These are phyloP conservation scores for Dentipellis sp. DNA, from an alignment of 768 basidiomycete genomes.

Conservation along the genomic window DNA sequence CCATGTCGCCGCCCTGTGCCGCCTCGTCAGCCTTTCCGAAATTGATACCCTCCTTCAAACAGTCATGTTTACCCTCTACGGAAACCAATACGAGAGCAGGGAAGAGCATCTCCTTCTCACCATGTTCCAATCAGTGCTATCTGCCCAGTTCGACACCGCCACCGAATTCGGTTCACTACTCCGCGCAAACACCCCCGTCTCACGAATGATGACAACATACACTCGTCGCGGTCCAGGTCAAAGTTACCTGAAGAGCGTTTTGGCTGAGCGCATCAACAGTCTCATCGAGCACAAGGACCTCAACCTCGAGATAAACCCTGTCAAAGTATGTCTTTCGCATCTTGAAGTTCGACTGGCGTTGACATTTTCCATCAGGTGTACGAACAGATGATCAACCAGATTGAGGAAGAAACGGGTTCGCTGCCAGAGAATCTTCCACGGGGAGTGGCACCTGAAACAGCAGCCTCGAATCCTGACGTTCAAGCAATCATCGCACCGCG, in stretches of 20 bases:
- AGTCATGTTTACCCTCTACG: slow-evolving; percentile 99
- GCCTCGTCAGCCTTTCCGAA: slow-evolving; percentile 91
- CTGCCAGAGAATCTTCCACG: slow-evolving; percentile 87
- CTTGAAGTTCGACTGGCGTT: not conserved
- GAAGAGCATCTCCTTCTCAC: slow-evolving; percentile 98
- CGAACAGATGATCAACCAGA: slow-evolving; percentile 99
- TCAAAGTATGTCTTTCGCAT: slow-evolving; percentile 56
- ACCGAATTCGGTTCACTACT: slow-evolving; percentile 98
- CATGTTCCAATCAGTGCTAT: slow-evolving; percentile 98
- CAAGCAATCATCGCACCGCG: slow-evolving; percentile 97
- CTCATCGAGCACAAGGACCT: slow-evolving; percentile 99
- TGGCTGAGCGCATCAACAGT: slow-evolving; percentile 97
- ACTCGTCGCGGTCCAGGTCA: slow-evolving; percentile 98
- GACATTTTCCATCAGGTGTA: slow-evolving; percentile 62
- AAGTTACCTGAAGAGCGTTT: slow-evolving; percentile 94
- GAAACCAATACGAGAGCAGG: slow-evolving; percentile 96
- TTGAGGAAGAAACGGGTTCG: slow-evolving; percentile 93
- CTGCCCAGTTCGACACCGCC: slow-evolving; percentile 98
- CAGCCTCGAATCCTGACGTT: slow-evolving; percentile 88
- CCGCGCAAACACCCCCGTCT: slow-evolving; percentile 97
- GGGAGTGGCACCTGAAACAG: slow-evolving; percentile 90
- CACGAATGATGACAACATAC: slow-evolving; percentile 99
- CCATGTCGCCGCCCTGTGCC: slow-evolving; percentile 92
- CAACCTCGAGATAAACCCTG: slow-evolving; percentile 97
- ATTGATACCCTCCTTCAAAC: slow-evolving; percentile 99